These are phyloP conservation scores for Rheum nobile DNA, from an alignment of 148 eudicot genomes.

Conservation along the genomic window DNA sequence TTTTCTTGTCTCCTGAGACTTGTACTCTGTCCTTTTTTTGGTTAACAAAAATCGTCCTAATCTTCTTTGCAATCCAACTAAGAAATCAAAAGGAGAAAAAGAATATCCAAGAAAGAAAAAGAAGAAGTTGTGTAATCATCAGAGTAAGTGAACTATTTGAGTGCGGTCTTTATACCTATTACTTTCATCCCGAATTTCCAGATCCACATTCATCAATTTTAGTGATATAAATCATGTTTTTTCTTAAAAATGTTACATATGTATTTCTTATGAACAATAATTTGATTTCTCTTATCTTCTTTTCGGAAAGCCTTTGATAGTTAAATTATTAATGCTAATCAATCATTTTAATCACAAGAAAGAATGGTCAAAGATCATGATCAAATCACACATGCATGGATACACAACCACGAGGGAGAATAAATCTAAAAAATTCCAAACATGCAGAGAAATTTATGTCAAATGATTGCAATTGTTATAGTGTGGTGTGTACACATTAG, in stretches of 20 bases:
- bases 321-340: background rate
- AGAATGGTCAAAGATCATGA: background rate
- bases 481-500: background rate
- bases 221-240: background rate
- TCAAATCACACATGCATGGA: background rate
- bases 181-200: background rate
- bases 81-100: background rate
- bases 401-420: background rate
- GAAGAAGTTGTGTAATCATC: background rate
- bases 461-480: background rate
- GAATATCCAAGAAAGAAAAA: background rate
- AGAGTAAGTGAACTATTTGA: background rate
- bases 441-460: background rate
- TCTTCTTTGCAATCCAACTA: background rate
- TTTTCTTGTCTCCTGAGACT: background rate
- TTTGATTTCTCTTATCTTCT: too few species aligned
- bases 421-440: background rate
- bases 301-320: background rate
- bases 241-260: background rate
- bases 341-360: background rate
- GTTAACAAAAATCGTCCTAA: background rate
- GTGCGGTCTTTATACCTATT: background rate
- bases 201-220: background rate
- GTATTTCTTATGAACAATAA: background rate
- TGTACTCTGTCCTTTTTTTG: background rate